Percentiles rank a stretch among this genome's conserved stretches.
Evolutionary conservation across 106 monocot species (phyloP).

Genomic region (Apostasia ramifera): DNA sequence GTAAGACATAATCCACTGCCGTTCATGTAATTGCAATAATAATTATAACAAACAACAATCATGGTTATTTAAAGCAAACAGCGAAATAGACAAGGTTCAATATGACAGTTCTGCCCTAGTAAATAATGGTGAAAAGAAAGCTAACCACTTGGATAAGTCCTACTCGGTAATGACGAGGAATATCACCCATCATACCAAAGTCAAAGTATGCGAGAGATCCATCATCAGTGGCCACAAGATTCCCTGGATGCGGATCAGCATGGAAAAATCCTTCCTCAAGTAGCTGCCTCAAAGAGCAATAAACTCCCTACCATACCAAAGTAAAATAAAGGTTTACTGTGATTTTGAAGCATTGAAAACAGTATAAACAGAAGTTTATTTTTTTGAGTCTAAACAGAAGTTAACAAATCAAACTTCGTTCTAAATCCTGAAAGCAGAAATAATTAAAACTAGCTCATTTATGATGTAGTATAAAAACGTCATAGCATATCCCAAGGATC

Average conservation of each 20-base stretch:
- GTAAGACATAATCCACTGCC: too few species aligned
- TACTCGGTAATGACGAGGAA: slow-evolving; percentile 95
- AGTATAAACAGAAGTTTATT: too few species aligned
- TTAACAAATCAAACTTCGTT: too few species aligned
- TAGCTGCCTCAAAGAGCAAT: slow-evolving; percentile 89
- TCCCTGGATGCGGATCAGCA: slow-evolving; percentile 98
- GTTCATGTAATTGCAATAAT: too few species aligned
- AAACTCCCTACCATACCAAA: slow-evolving; percentile 49
- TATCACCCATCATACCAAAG: slow-evolving; percentile 99
- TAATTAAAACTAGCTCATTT: too few species aligned
- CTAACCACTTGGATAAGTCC: slow-evolving; percentile 98
- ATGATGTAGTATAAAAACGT: too few species aligned
- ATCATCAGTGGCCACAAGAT: slow-evolving; percentile 80
- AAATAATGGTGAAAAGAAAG: slow-evolving; percentile 15
- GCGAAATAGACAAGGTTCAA: not conserved
- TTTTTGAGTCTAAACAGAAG: too few species aligned
- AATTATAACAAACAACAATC: too few species aligned
- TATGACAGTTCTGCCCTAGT: not conserved
- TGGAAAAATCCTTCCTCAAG: slow-evolving; percentile 96
- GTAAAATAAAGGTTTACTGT: not conserved
- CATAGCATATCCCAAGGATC: too few species aligned
- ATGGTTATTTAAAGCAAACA: too few species aligned
- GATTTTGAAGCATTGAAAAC: too few species aligned
- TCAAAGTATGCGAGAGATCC: slow-evolving; percentile 96
- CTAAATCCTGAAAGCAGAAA: too few species aligned